Conservation (phyloP, 73 alveolate species). For the Paramecium octaurelia region DNA sequence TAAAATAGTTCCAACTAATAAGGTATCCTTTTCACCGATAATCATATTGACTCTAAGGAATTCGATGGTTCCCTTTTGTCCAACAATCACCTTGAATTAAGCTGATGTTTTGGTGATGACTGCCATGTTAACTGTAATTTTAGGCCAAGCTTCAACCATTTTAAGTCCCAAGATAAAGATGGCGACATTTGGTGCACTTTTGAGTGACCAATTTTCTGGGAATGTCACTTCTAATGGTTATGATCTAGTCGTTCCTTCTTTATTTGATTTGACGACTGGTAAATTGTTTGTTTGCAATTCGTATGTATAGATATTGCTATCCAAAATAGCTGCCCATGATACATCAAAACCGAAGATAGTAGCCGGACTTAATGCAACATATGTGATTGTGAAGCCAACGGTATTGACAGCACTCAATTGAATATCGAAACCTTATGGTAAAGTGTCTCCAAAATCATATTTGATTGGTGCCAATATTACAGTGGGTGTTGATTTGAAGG, state of each 20-base stretch:
- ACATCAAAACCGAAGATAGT: slow-evolving; percentile 38
- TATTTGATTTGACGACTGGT: background rate
- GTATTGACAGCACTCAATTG: background rate
- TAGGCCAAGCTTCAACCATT: background rate
- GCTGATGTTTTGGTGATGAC: background rate
- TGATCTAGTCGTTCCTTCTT: background rate
- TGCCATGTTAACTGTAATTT: background rate
- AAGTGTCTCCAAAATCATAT: background rate
- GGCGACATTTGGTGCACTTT: background rate
- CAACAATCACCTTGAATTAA: background rate
- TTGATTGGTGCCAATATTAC: slow-evolving; percentile 38
- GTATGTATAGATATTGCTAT: background rate
- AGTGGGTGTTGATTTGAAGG: background rate
- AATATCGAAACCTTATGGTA: slow-evolving; percentile 24
- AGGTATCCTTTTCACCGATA: background rate
- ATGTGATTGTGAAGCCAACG: slow-evolving; percentile 20
- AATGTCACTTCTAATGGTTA: background rate
- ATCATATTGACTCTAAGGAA: slow-evolving; percentile 1
- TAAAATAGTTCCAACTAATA: background rate
- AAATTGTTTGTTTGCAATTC: background rate
- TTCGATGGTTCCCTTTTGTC: background rate
- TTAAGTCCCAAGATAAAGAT: background rate
- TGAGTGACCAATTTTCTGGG: background rate
- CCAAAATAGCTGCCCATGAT: slow-evolving; percentile 46
- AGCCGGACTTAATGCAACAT: background rate